Percentiles rank a stretch among this genome's conserved stretches.
Evolutionary conservation across 495 filamentous ascomycete genomes (phyloP).

Genomic region (Emericellopsis terricola): DNA sequence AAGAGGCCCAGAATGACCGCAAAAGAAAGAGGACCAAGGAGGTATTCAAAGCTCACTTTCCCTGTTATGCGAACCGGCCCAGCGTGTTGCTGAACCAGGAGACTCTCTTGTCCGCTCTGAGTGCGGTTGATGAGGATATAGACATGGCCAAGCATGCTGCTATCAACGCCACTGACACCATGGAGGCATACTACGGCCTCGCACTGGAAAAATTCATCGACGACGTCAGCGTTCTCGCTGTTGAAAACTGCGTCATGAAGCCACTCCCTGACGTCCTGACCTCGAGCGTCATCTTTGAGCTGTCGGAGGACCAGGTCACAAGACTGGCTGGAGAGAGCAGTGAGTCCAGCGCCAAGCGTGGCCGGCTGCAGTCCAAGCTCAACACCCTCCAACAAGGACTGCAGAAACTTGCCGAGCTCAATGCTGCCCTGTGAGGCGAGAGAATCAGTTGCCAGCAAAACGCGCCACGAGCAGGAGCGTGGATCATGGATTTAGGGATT

Average conservation of each 20-base stretch:
- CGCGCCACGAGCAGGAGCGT: too few species aligned
- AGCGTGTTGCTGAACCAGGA: conserved; percentile 1
- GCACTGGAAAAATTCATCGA: conserved; percentile 24
- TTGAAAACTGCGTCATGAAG: conserved; percentile 32
- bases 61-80: conserved; percentile 2
- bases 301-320: neutral
- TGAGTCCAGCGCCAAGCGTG: neutral
- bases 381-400: neutral
- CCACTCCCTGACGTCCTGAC: conserved; percentile 8
- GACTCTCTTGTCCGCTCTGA: conserved; percentile 1
- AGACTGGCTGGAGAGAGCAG: neutral
- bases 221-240: conserved; percentile 31
- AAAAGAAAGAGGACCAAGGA: conserved; percentile 11
- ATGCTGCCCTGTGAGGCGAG: too few species aligned
- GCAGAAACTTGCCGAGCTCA: too few species aligned
- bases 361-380: neutral
- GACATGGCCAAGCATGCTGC: conserved; percentile 13
- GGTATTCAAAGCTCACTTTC: conserved; percentile 6
- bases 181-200: conserved; percentile 25
- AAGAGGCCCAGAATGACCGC: conserved; percentile 17
- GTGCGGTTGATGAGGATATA: conserved; percentile 7
- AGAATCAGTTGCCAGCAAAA: too few species aligned
- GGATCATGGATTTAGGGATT: too few species aligned
- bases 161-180: conserved; percentile 11
- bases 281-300: neutral